phyloP scores from a whole-genome alignment of 768 basidiomycete species.

The Hydnum rufescens region DNA sequence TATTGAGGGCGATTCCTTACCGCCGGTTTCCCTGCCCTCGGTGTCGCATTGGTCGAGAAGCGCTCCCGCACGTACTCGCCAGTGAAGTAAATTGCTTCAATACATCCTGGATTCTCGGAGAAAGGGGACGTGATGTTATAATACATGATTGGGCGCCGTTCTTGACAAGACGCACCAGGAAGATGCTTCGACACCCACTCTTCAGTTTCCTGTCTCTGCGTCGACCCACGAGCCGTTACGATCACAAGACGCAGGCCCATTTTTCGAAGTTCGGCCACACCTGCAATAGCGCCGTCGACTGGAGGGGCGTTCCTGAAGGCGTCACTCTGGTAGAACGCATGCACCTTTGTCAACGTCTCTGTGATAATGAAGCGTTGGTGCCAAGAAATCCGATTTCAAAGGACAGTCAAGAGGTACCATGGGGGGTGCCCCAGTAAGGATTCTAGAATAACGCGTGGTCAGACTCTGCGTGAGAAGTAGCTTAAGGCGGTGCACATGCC shows the following conservation, averaged over 20 bases:
- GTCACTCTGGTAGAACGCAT: slow-evolving; percentile 34
- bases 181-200: slow-evolving; percentile 48
- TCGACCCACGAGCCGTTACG: slow-evolving; percentile 49
- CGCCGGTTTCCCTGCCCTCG: neutral
- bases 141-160: no score
- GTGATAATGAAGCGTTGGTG: neutral
- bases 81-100: slow-evolving; percentile 35
- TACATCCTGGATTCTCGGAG: neutral
- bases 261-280: slow-evolving; percentile 31
- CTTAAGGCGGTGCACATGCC: slow-evolving; percentile 18
- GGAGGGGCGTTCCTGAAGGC: slow-evolving; percentile 29
- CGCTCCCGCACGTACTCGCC: slow-evolving; percentile 39
- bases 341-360: slow-evolving; percentile 40
- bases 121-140: neutral
- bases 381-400: neutral
- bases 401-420: slow-evolving; percentile 1
- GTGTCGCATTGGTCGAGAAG: neutral
- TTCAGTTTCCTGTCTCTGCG: slow-evolving; percentile 37
- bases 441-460: slow-evolving; percentile 19
- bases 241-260: slow-evolving; percentile 53
- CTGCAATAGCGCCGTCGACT: slow-evolving; percentile 42
- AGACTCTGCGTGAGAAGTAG: neutral
- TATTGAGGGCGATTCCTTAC: neutral
- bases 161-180: slow-evolving; percentile 28
- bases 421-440: slow-evolving; percentile 39